A percentile compares a stretch with the other conserved stretches of the same genome.
phyloP scores from a whole-genome alignment of 331 rosid genomes.

The Quercus lobata region DNA sequence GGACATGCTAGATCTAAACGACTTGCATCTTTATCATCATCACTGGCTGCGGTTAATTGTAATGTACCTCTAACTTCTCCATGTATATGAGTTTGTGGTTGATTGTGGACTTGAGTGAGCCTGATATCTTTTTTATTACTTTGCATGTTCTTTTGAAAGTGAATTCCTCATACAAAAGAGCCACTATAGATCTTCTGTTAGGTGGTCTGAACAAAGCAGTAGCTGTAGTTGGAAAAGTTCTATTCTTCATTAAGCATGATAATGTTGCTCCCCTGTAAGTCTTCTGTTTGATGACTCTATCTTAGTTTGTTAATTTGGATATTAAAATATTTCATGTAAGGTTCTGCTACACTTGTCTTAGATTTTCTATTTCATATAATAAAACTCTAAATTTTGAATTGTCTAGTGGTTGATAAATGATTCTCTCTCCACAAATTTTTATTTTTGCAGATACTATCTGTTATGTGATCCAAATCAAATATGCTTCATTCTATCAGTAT shows the following conservation, averaged over 20 bases:
- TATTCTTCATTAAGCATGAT: slow-evolving; percentile 72
- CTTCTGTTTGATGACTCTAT: slow-evolving; percentile 13
- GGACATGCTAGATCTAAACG: slow-evolving; percentile 62
- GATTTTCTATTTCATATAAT: neutral
- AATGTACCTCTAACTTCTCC: slow-evolving; percentile 30
- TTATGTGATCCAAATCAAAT: slow-evolving; percentile 71
- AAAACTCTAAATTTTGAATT: neutral
- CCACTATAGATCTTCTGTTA: slow-evolving; percentile 48
- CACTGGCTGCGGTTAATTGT: slow-evolving; percentile 57
- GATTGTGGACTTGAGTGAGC: slow-evolving; percentile 14
- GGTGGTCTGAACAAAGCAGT: slow-evolving; percentile 83
- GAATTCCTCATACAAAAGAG: slow-evolving; percentile 50
- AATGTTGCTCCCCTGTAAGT: slow-evolving; percentile 79
- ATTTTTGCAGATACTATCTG: slow-evolving; percentile 69
- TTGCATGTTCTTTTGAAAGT: slow-evolving; percentile 33
- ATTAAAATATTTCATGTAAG: neutral
- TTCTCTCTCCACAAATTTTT: neutral
- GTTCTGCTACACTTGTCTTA: neutral
- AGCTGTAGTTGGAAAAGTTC: slow-evolving; percentile 72
- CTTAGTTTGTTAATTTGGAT: slow-evolving; percentile 10
- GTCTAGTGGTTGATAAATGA: neutral
- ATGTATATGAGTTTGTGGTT: slow-evolving; percentile 7
- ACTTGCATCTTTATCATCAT: slow-evolving; percentile 51
- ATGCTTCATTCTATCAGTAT: slow-evolving; percentile 73
- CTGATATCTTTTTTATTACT: neutral